phyloP scores from a whole-genome alignment of 2,329 filamentous ascomycete species.

The Monilinia fructicola region DNA sequence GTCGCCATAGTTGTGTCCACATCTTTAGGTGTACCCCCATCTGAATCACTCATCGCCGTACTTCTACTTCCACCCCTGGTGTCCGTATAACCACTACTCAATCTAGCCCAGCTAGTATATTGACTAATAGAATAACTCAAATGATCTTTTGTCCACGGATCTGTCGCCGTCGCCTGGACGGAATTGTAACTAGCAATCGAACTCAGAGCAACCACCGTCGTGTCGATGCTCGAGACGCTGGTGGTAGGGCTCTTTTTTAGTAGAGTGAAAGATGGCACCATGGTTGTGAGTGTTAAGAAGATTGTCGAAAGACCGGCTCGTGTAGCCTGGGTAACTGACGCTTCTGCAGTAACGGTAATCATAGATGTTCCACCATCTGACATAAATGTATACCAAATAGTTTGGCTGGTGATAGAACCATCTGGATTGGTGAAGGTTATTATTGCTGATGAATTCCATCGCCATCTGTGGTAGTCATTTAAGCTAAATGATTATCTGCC shows the following conservation, averaged over 20 bases:
- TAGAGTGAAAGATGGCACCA: background rate
- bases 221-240: background rate
- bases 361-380: background rate
- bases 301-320: background rate
- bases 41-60: background rate
- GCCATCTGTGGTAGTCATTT: conserved; percentile 1
- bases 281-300: background rate
- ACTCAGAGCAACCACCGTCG: background rate
- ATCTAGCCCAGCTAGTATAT: background rate
- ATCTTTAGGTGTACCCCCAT: background rate
- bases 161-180: background rate
- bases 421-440: background rate
- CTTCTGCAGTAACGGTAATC: background rate
- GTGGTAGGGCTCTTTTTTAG: background rate
- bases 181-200: background rate
- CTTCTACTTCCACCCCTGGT: background rate
- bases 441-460: background rate
- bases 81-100: background rate
- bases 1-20: background rate
- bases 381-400: background rate
- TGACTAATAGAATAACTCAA: background rate
- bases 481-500: too few relatives aligned
- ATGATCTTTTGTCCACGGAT: background rate
- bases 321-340: background rate
- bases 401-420: background rate